Evolutionary conservation across 805 yeast species (phyloP), one percentile per base, ranked within the genome.

Genomic region (Debaryomyces prosopidis): DNA sequence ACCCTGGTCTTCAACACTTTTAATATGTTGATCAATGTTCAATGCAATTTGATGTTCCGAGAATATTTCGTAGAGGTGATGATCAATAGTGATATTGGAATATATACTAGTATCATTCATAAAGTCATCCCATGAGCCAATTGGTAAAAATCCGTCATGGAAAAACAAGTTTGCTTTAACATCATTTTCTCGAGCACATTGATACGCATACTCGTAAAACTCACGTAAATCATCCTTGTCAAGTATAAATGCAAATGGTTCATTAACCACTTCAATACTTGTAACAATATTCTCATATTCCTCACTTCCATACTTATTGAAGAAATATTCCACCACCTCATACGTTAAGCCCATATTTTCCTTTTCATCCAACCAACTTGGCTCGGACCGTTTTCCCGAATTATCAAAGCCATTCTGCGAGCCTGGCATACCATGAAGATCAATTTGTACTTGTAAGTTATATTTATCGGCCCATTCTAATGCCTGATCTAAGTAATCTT

Each of bases 361-460:
- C 23, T 38, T 39, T 10, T 9, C 5, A 26, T 53, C 40, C 26
- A 55, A 36, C 58, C 60, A 55, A 14, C 33, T 16, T 6, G 57
- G 56, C 4, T 19, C 35, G 12, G 54, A 80, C 52, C 88, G 70
- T 32, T 74, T 63, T 1, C 96, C 96, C 7, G 89, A 82, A 57
- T 87, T 89, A 59, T 88, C 94, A 69, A 87, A 87, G 16, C 96
- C 95, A 61, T 88, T 89, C 59, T 88, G 96, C 1, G 92, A 85
- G 1, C 94, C 95, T 6, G 95, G 95, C 16, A 79, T 83, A 10
- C 94, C 90, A 57, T 88, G 96, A 43, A 89, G 63, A 58, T 88
- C 96, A 42, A 89, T 65, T 84, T 87, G 83, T 3, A 84, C 85
- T 46, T 85, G 77, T 47, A 89, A 66, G 8, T 74, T 82, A 54